phyloP scores from a whole-genome alignment of 1,284 basidiomycete species.

The Apiotrichum gamsii region DNA sequence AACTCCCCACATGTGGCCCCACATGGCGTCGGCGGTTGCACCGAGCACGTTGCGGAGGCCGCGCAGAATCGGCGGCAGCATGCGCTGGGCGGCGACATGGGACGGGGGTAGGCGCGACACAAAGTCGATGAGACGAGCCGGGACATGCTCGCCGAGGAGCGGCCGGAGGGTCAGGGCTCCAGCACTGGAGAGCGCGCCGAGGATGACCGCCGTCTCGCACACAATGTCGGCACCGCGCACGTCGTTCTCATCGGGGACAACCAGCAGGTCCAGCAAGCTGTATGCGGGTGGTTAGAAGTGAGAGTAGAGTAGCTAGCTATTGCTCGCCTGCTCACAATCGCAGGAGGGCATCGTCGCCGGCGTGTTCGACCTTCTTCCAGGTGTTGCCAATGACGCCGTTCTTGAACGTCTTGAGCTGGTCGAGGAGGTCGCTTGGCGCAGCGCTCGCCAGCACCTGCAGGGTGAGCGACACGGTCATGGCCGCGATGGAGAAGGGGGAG shows the following conservation, averaged over 20 bases:
- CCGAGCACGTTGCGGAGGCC: slow-evolving; percentile 40
- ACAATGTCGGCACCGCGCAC: slow-evolving; percentile 22
- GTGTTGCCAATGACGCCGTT: slow-evolving; percentile 47
- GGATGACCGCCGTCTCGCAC: slow-evolving; percentile 41
- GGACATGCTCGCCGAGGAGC: slow-evolving; percentile 24
- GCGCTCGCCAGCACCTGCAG: slow-evolving; percentile 9
- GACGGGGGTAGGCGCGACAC: slow-evolving; percentile 15
- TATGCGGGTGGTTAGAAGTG: too few species aligned
- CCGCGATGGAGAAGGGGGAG: too few species aligned
- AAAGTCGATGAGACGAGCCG: slow-evolving; percentile 24
- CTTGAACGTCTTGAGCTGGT: slow-evolving; percentile 42
- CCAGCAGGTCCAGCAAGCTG: slow-evolving; percentile 22
- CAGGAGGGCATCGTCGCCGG: slow-evolving; percentile 33
- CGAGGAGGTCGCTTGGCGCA: slow-evolving; percentile 19
- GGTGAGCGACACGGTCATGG: slow-evolving; percentile 13
- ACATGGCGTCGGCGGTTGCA: slow-evolving; percentile 39
- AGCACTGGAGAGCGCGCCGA: slow-evolving; percentile 44
- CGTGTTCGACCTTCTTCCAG: slow-evolving; percentile 44
- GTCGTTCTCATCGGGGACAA: slow-evolving; percentile 5
- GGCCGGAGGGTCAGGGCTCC: slow-evolving; percentile 36
- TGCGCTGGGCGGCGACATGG: slow-evolving; percentile 3
- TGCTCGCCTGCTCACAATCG: slow-evolving; percentile 21
- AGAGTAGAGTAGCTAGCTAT: background rate
- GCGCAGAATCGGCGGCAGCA: slow-evolving; percentile 30
- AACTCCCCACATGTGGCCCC: slow-evolving; percentile 45